Conservation (phyloP, 331 rosid species). For the Malus hybrid region DNA sequence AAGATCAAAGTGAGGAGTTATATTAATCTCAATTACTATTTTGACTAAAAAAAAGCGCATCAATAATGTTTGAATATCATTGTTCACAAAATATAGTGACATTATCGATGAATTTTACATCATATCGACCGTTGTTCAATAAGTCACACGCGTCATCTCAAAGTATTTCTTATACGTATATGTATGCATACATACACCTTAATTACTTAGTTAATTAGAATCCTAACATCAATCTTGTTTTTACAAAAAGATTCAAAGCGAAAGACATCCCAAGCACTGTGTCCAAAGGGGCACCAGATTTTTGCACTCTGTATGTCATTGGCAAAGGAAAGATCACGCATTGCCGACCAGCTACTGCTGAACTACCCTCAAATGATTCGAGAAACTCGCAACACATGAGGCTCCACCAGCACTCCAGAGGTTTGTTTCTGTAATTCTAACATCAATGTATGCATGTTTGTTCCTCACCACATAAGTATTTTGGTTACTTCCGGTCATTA, state of each 20-base stretch:
- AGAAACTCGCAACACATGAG: background rate
- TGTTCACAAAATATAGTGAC: too few species aligned
- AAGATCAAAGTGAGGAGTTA: too few species aligned
- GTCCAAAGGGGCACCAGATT: conserved; percentile 60
- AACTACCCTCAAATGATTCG: conserved; percentile 15
- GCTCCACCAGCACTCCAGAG: conserved; percentile 12
- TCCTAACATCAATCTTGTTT: background rate
- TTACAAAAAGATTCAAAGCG: conserved; percentile 38
- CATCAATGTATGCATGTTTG: background rate
- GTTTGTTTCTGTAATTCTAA: conserved; percentile 12
- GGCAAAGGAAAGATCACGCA: conserved; percentile 56
- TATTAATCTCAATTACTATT: too few species aligned
- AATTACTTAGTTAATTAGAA: too few species aligned
- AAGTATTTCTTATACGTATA: too few species aligned
- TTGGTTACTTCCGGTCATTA: background rate
- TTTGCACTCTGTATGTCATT: conserved; percentile 70
- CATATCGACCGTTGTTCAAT: too few species aligned
- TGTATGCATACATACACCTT: too few species aligned
- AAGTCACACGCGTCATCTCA: too few species aligned
- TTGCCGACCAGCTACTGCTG: conserved; percentile 28
- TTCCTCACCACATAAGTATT: background rate
- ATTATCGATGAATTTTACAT: too few species aligned
- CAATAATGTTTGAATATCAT: too few species aligned
- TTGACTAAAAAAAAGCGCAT: too few species aligned
- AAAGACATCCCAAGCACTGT: conserved; percentile 53